A percentile compares a stretch with the other conserved stretches of the same genome.
phyloP scores from a whole-genome alignment of 2,329 filamentous ascomycete genomes.

The Aspergillus versicolor region DNA sequence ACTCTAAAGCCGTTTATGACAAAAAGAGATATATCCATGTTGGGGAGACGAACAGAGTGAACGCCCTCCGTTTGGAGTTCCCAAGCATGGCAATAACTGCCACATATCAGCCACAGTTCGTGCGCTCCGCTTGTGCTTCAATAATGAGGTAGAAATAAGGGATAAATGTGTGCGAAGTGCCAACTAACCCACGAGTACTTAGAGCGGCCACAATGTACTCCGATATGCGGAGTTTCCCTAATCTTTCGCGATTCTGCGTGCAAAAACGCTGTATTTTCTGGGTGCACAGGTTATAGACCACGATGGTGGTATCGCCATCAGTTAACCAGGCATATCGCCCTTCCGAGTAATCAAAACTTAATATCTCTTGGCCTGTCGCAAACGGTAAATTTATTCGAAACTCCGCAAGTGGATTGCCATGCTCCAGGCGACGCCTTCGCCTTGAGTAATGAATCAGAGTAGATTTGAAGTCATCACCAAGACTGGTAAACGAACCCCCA shows the following conservation, averaged over 20 bases:
- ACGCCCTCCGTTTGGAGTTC: constrained; percentile 21
- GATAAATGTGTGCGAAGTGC: not conserved
- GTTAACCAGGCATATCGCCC: constrained; percentile 22
- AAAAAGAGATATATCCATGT: constrained; percentile 16
- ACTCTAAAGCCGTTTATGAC: constrained; percentile 23
- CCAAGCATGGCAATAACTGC: constrained; percentile 34
- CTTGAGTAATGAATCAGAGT: constrained; percentile 20
- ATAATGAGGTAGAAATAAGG: not conserved
- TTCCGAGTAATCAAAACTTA: constrained; percentile 19
- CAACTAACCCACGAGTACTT: constrained; percentile 23
- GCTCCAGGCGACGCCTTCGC: constrained; percentile 24
- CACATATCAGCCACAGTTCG: not conserved
- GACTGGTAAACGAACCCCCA: constrained; percentile 1
- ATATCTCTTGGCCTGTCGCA: not conserved
- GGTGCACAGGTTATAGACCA: constrained; percentile 16
- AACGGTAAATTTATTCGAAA: not conserved
- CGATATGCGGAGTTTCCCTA: constrained; percentile 20
- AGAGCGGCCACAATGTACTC: constrained; percentile 21
- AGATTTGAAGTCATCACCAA: not conserved
- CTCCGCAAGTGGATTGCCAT: constrained; percentile 21
- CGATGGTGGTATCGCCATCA: constrained; percentile 11
- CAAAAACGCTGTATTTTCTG: constrained; percentile 15
- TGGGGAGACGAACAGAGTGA: constrained; percentile 29
- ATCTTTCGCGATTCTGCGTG: constrained; percentile 23
- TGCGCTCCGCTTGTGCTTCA: not conserved